Evolutionary conservation across 306 rosid species (phyloP), one percentile per base, ranked within the genome.

Genomic region (Vigna reflexopilosa): DNA sequence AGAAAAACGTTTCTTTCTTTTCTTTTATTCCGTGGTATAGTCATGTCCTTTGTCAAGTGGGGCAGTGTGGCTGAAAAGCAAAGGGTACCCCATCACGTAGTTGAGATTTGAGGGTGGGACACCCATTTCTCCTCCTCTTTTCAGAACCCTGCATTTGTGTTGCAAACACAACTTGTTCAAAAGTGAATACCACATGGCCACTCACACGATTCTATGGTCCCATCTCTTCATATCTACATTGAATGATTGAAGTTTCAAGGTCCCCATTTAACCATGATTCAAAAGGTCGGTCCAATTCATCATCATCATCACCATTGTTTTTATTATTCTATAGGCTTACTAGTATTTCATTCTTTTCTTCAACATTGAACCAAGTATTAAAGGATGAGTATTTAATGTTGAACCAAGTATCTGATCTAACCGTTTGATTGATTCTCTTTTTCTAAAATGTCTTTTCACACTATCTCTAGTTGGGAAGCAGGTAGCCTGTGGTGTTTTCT

Each of bases 31-130:
- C 48, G 32, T 66, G 63, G 54, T 9, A 56, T 61, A 47, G 70
- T 81, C 80, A 51, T 49, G 83, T 83, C 80, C 73, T 44, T 77
- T 56, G 75, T 79, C 61, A 50, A 36, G 90, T 84, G 85, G 88
- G 90, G 72, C 85, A 82, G 44, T 54, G 81, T 50, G 59, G 77
- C 57, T 51, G 73, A 80, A 79, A 78, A 77, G 83, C 83, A 76
- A 16, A 42, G 63, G 69, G 50, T 32, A 40, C 56, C 74, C 74
- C 52, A 77, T 79, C 72, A 63, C 70, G 24, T 74, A 73, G 77
- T 83, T 58, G 72, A 74, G 76, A 80, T 65, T 59, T 47, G 19
- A 44, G 50, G 38, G 79, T 72, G 73, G 82, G 85, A 47, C 80
- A 76, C 45, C 11, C 70, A 36, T 50, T 76, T 66, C 4, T 7